Evolutionary conservation across 2,329 filamentous ascomycete species (phyloP), one percentile per base, ranked within the genome.

Genomic region (Penicillium expansum): DNA sequence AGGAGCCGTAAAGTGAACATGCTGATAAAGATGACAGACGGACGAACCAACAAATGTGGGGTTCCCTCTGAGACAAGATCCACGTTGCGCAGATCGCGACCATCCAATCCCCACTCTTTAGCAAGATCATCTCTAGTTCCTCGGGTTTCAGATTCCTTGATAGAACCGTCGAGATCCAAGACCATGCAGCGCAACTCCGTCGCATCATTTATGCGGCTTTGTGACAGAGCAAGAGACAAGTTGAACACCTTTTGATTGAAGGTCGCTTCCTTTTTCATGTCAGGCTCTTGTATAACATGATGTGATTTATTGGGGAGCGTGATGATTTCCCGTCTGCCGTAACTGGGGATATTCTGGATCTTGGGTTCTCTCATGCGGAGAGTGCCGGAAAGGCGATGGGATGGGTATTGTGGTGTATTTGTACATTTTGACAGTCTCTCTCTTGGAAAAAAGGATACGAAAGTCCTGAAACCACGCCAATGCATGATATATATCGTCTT

Each of bases 1-100:
- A 75, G 56, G 27, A 75, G 63, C n/a, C 73, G 71, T 29, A 75
- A 56, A 47, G 69, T 67, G 55, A 75, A 74, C 24, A 75, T 60
- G 52, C 73, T 71, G 22, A 75, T 59, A 5, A 75, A 60, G 33
- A 75, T 69, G 4, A 71, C 69, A 3, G 51, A 59, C 1, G 69
- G 68, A 7, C 72, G 65, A 30, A 75, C 62, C 18, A 75, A 56
- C 30, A 74, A 66, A 53, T 74, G 70, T 4, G 72, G 71, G 30
- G 72, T 63, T 2, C 71, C 69, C 30, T 68, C 64, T 0, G 72
- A 74, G 4, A 65, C 63, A 16, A 73, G 66, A 38, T 75, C 72
- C 7, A 73, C 65, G 37, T 65, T 66, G 5, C 71, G 68, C 35
- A 75, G 56, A 60, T 75, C 72, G 2, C 72, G 72, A 4, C 55